Evolutionary conservation across 331 rosid genomes (phyloP).

Genomic region (Quercus lobata): DNA sequence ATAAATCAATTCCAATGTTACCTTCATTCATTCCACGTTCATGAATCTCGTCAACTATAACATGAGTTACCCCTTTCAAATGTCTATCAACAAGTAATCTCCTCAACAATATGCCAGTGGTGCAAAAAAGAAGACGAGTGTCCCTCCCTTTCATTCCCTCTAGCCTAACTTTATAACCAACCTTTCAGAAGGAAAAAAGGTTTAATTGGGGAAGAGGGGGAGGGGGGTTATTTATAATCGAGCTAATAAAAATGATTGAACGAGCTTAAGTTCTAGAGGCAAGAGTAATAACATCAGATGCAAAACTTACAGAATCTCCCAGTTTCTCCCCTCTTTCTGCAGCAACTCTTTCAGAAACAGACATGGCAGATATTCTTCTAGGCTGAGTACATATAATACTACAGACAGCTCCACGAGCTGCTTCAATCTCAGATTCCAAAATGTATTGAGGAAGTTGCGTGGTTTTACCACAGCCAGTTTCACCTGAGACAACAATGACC

Average conservation of each 20-base stretch:
- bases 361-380: slow-evolving; percentile 92
- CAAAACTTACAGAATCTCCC: slow-evolving; percentile 90
- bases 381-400: slow-evolving; percentile 94
- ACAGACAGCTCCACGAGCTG: slow-evolving; percentile 71
- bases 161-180: slow-evolving; percentile 94
- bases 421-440: slow-evolving; percentile 84
- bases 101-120: slow-evolving; percentile 94
- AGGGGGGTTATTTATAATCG: neutral
- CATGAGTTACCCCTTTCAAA: slow-evolving; percentile 81
- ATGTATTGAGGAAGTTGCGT: slow-evolving; percentile 97
- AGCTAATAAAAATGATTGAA: neutral
- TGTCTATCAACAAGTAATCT: slow-evolving; percentile 87
- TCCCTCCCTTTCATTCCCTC: slow-evolving; percentile 95
- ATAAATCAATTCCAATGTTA: slow-evolving; percentile 27
- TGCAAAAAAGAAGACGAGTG: slow-evolving; percentile 92
- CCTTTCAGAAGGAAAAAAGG: slow-evolving; percentile 40
- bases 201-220: neutral
- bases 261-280: neutral
- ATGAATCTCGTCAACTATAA: slow-evolving; percentile 96
- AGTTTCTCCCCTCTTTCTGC: slow-evolving; percentile 90
- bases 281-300: slow-evolving; percentile 7
- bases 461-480: slow-evolving; percentile 99
- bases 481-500: slow-evolving; percentile 87
- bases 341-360: slow-evolving; percentile 98
- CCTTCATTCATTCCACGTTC: slow-evolving; percentile 99